Evolutionary conservation across 306 rosid species (phyloP).

Genomic region (Trifolium pratense): DNA sequence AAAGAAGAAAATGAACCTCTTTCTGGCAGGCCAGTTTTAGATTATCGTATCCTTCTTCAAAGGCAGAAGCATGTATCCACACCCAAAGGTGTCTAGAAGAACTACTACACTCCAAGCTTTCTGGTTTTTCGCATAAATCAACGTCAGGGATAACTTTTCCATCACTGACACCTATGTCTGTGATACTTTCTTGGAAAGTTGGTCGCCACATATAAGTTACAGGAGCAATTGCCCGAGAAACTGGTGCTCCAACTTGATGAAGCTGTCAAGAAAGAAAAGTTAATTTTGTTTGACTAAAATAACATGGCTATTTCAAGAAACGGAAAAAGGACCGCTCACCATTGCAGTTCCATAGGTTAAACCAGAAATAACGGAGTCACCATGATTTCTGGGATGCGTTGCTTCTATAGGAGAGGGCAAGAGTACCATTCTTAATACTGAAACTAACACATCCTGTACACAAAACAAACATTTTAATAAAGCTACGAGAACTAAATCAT

Average conservation of each 20-base stretch:
- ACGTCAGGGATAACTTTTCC: conserved; percentile 30
- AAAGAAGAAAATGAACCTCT: conserved; percentile 56
- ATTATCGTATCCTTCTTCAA: conserved; percentile 67
- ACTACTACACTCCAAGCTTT: conserved; percentile 35
- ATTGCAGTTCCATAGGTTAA: conserved; percentile 65
- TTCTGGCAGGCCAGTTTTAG: conserved; percentile 72
- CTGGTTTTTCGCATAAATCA: conserved; percentile 32
- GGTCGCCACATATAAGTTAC: conserved; percentile 83
- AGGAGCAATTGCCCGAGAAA: conserved; percentile 72
- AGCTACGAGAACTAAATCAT: neutral
- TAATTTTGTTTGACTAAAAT: conserved; percentile 10
- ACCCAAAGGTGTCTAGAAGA: conserved; percentile 75
- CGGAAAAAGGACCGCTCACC: conserved; percentile 52
- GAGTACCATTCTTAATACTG: conserved; percentile 65
- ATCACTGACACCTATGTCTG: conserved; percentile 32
- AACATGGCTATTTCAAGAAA: conserved; percentile 10
- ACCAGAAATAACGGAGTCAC: conserved; percentile 56
- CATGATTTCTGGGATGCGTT: conserved; percentile 42
- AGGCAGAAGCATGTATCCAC: conserved; percentile 86
- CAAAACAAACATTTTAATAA: conserved; percentile 15
- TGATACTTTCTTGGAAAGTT: conserved; percentile 37
- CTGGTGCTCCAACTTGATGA: conserved; percentile 58
- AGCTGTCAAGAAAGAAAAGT: conserved; percentile 59
- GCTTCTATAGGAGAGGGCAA: conserved; percentile 51
- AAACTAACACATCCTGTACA: conserved; percentile 64